Base-by-base conservation (phyloP, 1,284 basidiomycete genomes). In the Ceratobasidium sp. region DNA sequence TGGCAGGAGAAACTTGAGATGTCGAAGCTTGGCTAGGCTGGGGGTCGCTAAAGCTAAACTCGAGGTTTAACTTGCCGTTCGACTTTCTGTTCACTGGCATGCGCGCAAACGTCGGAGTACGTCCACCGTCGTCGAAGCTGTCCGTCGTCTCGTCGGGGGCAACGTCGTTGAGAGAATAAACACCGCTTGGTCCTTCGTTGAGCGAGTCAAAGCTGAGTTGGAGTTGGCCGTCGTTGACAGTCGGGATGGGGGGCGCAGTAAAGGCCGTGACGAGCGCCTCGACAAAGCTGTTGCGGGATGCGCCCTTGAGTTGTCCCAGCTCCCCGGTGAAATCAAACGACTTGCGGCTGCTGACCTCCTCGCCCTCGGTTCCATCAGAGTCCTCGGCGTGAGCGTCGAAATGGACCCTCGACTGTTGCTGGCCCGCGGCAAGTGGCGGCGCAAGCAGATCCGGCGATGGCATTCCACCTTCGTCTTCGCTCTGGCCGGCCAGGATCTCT, bases 271-370 rank as follows among this genome's bases (percentile, higher is more conserved):
- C 91, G 10, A 92, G 79, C 76, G 92, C 89, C 76, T 92, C 91
- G 2, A 94, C 87, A 75, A 95, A 94, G 77, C 91, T 93, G 5
- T 79, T 81, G 3, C 91, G 79, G 0, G 86, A 86, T 1, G 76
- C 87, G 29, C 89, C 89, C 73, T 88, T 86, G 49, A 94, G 82
- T 72, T 82, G 85, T 75, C 84, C 81, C 56, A 92, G 80, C 77
- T 94, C 93, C 25, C 86, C 88, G 0, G 92, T 94, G 75, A 94
- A 95, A 76, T 94, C 92, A 73, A 94, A 95, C 0, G 89, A 91
- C 74, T 85, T 87, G 78, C 60, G 60, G 70, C 87, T 85, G 58
- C 88, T 86, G 50, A 71, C 68, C 29, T 70, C 56, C 34, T 68
- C 67, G 8, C 49, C 55, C 52, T 22, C 56, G 22, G 45, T 29